Base-by-base conservation (phyloP, 2,329 filamentous ascomycete species). In the Talaromyces sp. region DNA sequence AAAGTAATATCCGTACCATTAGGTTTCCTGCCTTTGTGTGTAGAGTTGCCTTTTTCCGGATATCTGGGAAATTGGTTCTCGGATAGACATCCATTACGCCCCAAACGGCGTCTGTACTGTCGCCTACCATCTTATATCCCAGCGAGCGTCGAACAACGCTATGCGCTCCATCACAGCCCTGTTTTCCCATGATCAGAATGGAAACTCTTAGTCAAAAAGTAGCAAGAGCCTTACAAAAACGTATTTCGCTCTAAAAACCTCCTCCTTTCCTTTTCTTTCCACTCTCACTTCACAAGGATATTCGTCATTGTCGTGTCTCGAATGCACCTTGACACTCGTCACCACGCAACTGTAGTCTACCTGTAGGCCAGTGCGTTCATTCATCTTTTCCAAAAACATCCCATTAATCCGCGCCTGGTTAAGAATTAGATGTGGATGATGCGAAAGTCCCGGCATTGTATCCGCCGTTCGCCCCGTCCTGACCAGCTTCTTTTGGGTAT, bases 111-210 rank as follows among this genome's bases (percentile, higher is more conserved):
- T 79, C 75, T 3, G 74, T 77, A 32, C 78, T 80, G 56, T 86
- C 84, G 5, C 84, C 84, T 53, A 83, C 77, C 56, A 87, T 76
- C 27, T 81, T 76, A 32, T 84, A 81, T 0, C 83, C 82, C 1
- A 89, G 74, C 58, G 84, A 78, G 58, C 80, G 78, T 46, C 87
- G 76, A 0, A 84, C 85, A 84, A 86, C 89, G 60, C 82, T 86
- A 66, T 87, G 86, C 0, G 88, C 87, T 0, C 88, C 88, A 64
- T 90, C 88, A 51, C 84, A 87, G 17, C 76, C 81, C 58, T 59
- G 5, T 43, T n/a, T 26, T 14, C 5, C 21, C 24, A 13, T 11
- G n/a, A n/a, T 56, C 35, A 56, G 29, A 55, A 14, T 6, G 24
- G 43, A 7, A 11, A 46, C 1, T 13, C 11, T 21, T 3, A 11